Evolutionary conservation across 192 early-diverging fungal genomes (phyloP), one percentile per base, ranked within the genome.

Genomic region (Lobulomyces angularis): DNA sequence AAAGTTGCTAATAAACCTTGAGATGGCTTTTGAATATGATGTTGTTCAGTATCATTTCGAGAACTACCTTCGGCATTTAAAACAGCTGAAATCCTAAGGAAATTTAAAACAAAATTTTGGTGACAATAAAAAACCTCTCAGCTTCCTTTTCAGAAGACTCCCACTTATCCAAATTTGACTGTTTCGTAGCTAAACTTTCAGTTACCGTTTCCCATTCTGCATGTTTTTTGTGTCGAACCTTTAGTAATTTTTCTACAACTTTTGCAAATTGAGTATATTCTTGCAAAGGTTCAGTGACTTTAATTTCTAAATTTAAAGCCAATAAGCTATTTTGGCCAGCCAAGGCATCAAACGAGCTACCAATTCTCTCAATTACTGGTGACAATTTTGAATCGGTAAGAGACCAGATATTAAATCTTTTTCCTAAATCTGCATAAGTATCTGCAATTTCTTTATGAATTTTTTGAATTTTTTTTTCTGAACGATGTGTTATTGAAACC

Each of bases 341-440:
- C 5, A 82, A 83, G 27, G 78, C 76, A 53, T 98, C 95, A 1
- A 86, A 69, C 0, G 92, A 88, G 53, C 89, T 82, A 1, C 95
- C 95, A n/a, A 88, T 64, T 41, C 79, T 73, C 52, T 98, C 95
- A 46, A 96, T 82, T 0, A 84, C 82, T 18, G 79, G 78, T 0
- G 83, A 74, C n/a, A 98, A 64, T 1, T 61, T 63, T 25, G 41
- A 50, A 44, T 97, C 90, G 46, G 80, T 78, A 26, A 98, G 65
- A 35, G 91, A 95, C 61, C 95, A 97, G 17, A 81, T 88, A 49
- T 98, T 98, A 58, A 91, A 88, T 1, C 78, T 66, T 2, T 86
- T 89, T 0, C 90, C 92, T 12, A 98, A 66, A 46, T 94, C 90
- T 16, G 86, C 65, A 50, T 86, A 86, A 43, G 83, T 80, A 24